Percentiles rank a stretch among this genome's conserved stretches.
These are phyloP conservation scores for Boletus huronensis DNA, from an alignment of 768 basidiomycete genomes.

Conservation along the genomic window DNA sequence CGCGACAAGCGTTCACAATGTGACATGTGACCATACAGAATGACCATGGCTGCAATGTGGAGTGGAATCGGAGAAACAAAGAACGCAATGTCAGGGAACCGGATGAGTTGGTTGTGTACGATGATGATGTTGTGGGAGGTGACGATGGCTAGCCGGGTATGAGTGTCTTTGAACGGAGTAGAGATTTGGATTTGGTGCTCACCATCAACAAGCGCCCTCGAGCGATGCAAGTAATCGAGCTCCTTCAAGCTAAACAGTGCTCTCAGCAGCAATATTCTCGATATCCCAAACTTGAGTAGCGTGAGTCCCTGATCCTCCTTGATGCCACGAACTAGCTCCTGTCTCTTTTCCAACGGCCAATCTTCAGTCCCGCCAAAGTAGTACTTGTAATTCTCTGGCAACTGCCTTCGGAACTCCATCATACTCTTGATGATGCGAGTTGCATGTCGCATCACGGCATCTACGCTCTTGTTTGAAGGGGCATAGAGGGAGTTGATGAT, in stretches of 20 bases:
- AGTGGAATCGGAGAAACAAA: constrained; percentile 87
- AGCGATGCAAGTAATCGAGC: constrained; percentile 59
- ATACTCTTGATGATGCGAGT: constrained; percentile 77
- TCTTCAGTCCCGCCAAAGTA: constrained; percentile 80
- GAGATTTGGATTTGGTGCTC: constrained; percentile 16
- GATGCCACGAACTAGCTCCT: constrained; percentile 66
- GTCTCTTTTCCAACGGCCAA: constrained; percentile 65
- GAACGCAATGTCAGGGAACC: constrained; percentile 83
- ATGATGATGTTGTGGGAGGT: constrained; percentile 86
- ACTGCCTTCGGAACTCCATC: constrained; percentile 60
- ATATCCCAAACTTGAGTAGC: constrained; percentile 77
- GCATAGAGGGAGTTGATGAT: constrained; percentile 84
- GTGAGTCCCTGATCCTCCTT: constrained; percentile 81
- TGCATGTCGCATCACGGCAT: constrained; percentile 72
- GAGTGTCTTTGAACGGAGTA: constrained; percentile 2
- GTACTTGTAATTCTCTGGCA: constrained; percentile 68
- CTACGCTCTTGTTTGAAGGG: constrained; percentile 66
- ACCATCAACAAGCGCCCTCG: constrained; percentile 78
- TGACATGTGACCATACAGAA: constrained; percentile 83
- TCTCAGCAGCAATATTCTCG: constrained; percentile 71
- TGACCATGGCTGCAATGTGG: constrained; percentile 90
- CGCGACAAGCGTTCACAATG: constrained; percentile 63
- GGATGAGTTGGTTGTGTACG: constrained; percentile 78
- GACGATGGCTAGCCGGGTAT: constrained; percentile 58
- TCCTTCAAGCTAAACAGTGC: constrained; percentile 79